Conservation (phyloP, 2,329 filamentous ascomycete genomes). For the Aspergillus neotritici region DNA sequence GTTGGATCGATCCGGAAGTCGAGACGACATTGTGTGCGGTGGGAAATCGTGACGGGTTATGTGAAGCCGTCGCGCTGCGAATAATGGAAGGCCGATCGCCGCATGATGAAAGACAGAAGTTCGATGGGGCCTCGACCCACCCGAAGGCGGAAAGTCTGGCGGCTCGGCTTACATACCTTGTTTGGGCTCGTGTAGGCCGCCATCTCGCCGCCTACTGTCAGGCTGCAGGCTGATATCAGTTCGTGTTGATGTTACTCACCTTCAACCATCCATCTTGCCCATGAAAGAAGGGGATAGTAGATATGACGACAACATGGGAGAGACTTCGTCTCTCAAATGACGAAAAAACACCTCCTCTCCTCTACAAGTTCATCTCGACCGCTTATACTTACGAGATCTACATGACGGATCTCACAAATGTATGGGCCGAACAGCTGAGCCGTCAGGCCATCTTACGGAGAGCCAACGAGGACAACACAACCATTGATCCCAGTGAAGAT, state of each 20-base stretch:
- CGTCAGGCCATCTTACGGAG: slow-evolving; percentile 43
- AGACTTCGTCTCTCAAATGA: slow-evolving; percentile 25
- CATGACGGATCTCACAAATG: slow-evolving; percentile 53
- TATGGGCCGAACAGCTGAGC: slow-evolving; percentile 52
- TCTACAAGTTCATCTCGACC: slow-evolving; percentile 33
- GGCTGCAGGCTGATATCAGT: slow-evolving; percentile 1
- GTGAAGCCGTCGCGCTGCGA: too few species aligned
- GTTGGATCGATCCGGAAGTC: slow-evolving; percentile 28
- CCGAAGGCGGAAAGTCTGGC: slow-evolving; percentile 17
- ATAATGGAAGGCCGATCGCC: too few species aligned
- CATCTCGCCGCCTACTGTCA: slow-evolving; percentile 6
- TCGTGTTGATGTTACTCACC: background rate
- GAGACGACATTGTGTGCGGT: slow-evolving; percentile 28
- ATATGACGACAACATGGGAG: slow-evolving; percentile 35
- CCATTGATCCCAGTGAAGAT: slow-evolving; percentile 57
- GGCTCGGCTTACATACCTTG: slow-evolving; percentile 21
- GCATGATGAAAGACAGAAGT: too few species aligned
- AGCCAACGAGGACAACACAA: slow-evolving; percentile 46
- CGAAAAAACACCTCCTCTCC: slow-evolving; percentile 30
- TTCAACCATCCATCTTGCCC: background rate
- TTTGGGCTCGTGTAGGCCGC: slow-evolving; percentile 15
- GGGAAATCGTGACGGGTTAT: slow-evolving; percentile 5
- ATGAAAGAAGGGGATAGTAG: background rate
- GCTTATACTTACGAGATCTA: slow-evolving; percentile 46
- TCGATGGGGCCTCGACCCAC: slow-evolving; percentile 12